Base-by-base conservation (phyloP, 2,329 filamentous ascomycete species). In the Pseudodiploospora longispora region DNA sequence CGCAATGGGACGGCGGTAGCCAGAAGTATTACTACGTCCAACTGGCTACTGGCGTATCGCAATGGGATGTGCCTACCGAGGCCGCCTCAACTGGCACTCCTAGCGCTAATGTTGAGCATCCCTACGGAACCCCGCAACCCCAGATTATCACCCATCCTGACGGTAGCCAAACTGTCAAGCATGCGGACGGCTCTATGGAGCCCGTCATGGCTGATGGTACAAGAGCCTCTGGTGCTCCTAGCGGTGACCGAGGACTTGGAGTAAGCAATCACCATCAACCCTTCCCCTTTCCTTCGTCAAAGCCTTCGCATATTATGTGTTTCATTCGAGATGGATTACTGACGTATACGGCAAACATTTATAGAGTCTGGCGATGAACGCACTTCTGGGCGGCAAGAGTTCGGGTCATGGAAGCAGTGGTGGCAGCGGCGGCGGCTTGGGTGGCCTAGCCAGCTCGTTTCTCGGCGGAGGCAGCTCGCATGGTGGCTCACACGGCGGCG, bases 11-110 rank as follows among this genome's bases (percentile, higher is more conserved):
- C 58, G 75, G 73, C 50, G 59, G 70, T 45, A 78, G 72, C 61
- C 75, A 70, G 60, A 82, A 82, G 61, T 84, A 83, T 60, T 84
- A 84, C 62, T 84, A 78, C 60, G 83, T 87, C 41, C 82, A 86
- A 62, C 75, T 87, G 43, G 81, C 80, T 42, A 86, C 82, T 6
- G 83, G 83, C 39, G 71, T 78, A 33, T 85, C 82, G 50, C 82
- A 86, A 63, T 87, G 83, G 83, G 82, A 86, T n/a, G 73, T 76
- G 30, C 83, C 83, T 30, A 85, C 78, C 10, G 70, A 78, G 47
- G 72, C 81, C 40, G 81, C 76, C 6, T 79, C 77, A 37, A 73
- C 76, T 27, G 78, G 80, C 49, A 78, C 69, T 57, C 46, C 46
- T 31, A 81, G 76, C 33, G 81, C 76, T 38, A 74, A 67, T 49